Evolutionary conservation across 768 basidiomycete species (phyloP), one percentile per base, ranked within the genome.

Genomic region (Agrocybe chaxingu): DNA sequence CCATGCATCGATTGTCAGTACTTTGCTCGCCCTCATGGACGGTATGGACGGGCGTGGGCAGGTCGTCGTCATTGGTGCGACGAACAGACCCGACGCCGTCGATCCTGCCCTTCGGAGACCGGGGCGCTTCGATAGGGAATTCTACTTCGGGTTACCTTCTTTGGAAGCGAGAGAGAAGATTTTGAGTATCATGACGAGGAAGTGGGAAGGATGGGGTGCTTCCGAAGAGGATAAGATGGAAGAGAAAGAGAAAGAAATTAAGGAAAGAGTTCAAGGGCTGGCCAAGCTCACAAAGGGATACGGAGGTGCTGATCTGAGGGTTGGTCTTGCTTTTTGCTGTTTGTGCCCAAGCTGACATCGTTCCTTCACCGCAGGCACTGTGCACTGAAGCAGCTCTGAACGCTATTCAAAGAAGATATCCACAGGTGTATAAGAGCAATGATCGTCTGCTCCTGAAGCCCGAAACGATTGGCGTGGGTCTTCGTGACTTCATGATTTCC

Each of bases 41-140:
- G 97, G 96, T 39, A 98, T 98, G 96, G 97, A 99, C 55, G 95
- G 95, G 1, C 82, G 97, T 46, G 95, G 94, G 1, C 94, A 98
- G 67, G 96, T 99, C 12, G 81, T 98, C 24, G 92, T 99, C 30
- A 98, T 98, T 58, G 97, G 97, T 29, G 97, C 97, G 1, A 99
- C 97, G 3, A 99, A 99, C 65, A 69, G 97, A 53, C 96, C 96
- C 0, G 97, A 99, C 66, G 90, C 94, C n/a, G 86, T 99, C 50
- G 97, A 99, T 67, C 93, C 97, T 13, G 97, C 97, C 1, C 69
- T 99, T 44, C 77, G 97, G 30, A 76, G 97, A 19, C 97, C 96
- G 0, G 97, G 97, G 12, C 77, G 97, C 53, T 98, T 99, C 60
- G 97, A 99, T 70, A 75, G 97, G 45, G 96, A 98, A 69, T 98